Conservation (phyloP, 768 basidiomycete species). For the Leccinum imitatum region DNA sequence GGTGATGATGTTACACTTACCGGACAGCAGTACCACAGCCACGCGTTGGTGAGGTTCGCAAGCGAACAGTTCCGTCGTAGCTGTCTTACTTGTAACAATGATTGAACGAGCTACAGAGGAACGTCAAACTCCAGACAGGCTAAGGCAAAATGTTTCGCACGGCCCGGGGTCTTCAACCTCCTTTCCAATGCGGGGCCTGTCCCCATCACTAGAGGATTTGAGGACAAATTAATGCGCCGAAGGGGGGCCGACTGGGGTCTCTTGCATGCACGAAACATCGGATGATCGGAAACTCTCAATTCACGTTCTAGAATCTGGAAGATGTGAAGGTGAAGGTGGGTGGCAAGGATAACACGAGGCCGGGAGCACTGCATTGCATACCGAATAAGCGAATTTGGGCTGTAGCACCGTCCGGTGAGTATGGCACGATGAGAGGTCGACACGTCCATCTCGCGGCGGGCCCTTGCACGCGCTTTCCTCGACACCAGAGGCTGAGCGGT, state of each 20-base stretch:
- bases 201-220: conserved; percentile 1
- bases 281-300: conserved; percentile 22
- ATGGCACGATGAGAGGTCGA: conserved; percentile 16
- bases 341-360: conserved; percentile 31
- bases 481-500: conserved; percentile 11
- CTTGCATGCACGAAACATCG: conserved; percentile 13
- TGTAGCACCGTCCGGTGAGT: conserved; percentile 8
- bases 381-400: conserved; percentile 19
- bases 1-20: conserved; percentile 8
- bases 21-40: background rate
- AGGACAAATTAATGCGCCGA: background rate
- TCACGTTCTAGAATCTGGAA: conserved; percentile 25
- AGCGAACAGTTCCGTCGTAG: background rate
- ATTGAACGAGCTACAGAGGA: background rate
- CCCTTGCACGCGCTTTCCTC: conserved; percentile 11
- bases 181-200: background rate
- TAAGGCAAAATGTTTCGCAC: conserved; percentile 5
- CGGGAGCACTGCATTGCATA: conserved; percentile 22
- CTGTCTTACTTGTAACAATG: background rate
- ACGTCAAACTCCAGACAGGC: background rate
- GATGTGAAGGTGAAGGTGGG: conserved; percentile 25
- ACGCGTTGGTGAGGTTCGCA: background rate
- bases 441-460: conserved; percentile 18
- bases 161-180: background rate
- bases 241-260: conserved; percentile 20